Conservation (phyloP, 2,329 filamentous ascomycete genomes). For the Talaromyces sp. region DNA sequence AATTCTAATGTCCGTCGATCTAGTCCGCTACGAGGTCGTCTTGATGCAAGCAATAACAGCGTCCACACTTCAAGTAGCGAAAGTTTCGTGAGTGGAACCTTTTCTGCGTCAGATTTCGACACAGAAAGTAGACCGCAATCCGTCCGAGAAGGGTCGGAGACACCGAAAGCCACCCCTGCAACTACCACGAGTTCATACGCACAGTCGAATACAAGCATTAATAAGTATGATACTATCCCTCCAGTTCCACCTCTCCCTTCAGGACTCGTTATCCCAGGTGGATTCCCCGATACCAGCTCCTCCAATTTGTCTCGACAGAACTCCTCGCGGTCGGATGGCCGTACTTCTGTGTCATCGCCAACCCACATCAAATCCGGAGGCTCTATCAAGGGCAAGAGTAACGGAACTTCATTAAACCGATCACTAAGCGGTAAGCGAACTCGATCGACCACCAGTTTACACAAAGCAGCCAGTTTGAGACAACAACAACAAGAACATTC, state of each 20-base stretch:
- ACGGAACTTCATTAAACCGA: conserved; percentile 20
- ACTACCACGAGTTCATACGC: conserved; percentile 13
- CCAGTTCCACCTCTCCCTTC: conserved; percentile 47
- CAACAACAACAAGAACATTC: conserved; percentile 15
- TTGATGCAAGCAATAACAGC: conserved; percentile 31
- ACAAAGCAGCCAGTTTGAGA: conserved; percentile 18
- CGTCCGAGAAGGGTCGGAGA: conserved; percentile 30
- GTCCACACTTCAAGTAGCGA: conserved; percentile 42
- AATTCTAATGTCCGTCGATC: conserved; percentile 35
- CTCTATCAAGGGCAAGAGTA: conserved; percentile 25
- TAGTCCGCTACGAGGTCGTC: conserved; percentile 43
- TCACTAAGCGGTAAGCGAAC: conserved; percentile 35
- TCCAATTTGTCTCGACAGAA: conserved; percentile 23
- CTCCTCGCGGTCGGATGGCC: conserved; percentile 30
- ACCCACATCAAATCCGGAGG: conserved; percentile 14
- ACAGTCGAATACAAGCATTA: conserved; percentile 20
- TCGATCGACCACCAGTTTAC: conserved; percentile 32
- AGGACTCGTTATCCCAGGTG: conserved; percentile 40
- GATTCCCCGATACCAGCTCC: conserved; percentile 38
- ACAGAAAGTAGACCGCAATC: conserved; percentile 30
- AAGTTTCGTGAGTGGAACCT: conserved; percentile 44
- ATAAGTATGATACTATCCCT: conserved; percentile 36
- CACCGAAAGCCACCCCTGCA: conserved; percentile 28
- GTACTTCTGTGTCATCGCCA: conserved; percentile 31
- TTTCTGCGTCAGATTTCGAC: conserved; percentile 36